Conservation (phyloP, 495 filamentous ascomycete genomes). For the Parachaetomium inaequale region DNA sequence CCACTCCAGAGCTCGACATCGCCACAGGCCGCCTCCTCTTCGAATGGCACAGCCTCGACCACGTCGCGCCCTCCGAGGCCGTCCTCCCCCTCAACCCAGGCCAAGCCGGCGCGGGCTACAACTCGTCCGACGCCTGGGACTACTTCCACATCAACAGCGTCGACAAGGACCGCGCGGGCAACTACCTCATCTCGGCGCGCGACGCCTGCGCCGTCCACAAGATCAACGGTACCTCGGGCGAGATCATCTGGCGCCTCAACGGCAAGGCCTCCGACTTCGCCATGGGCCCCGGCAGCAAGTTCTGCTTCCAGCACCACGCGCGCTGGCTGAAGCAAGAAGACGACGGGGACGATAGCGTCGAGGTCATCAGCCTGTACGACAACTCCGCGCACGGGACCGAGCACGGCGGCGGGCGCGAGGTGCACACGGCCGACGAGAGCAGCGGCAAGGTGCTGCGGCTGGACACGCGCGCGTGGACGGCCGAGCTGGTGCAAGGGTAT, state of each 20-base stretch:
- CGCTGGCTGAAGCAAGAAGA: slow-evolving; percentile 45
- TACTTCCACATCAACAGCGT: slow-evolving; percentile 66
- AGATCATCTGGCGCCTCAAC: slow-evolving; percentile 55
- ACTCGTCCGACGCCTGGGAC: slow-evolving; percentile 52
- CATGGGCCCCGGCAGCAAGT: slow-evolving; percentile 35
- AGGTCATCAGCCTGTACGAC: slow-evolving; percentile 38
- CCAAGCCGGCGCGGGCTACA: slow-evolving; percentile 50
- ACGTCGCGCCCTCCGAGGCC: slow-evolving; percentile 44
- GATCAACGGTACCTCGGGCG: slow-evolving; percentile 56
- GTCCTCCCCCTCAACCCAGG: slow-evolving; percentile 52
- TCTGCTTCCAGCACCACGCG: slow-evolving; percentile 63
- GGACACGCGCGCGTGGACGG: slow-evolving; percentile 51
- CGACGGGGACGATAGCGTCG: slow-evolving; percentile 23
- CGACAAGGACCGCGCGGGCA: slow-evolving; percentile 54
- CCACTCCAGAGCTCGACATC: slow-evolving; percentile 36
- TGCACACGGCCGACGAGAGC: slow-evolving; percentile 39
- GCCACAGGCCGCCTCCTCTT: slow-evolving; percentile 38
- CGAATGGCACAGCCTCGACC: slow-evolving; percentile 38
- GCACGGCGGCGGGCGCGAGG: slow-evolving; percentile 34
- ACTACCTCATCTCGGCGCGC: slow-evolving; percentile 59
- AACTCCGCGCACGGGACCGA: slow-evolving; percentile 40
- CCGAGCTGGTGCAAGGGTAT: slow-evolving; percentile 41
- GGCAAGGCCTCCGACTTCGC: slow-evolving; percentile 47
- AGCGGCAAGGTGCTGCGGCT: slow-evolving; percentile 58
- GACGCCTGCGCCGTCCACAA: slow-evolving; percentile 57